A percentile compares a stretch with the other conserved stretches of the same genome.
phyloP scores from a whole-genome alignment of 2,329 filamentous ascomycete species.

The Penicillium sp. region DNA sequence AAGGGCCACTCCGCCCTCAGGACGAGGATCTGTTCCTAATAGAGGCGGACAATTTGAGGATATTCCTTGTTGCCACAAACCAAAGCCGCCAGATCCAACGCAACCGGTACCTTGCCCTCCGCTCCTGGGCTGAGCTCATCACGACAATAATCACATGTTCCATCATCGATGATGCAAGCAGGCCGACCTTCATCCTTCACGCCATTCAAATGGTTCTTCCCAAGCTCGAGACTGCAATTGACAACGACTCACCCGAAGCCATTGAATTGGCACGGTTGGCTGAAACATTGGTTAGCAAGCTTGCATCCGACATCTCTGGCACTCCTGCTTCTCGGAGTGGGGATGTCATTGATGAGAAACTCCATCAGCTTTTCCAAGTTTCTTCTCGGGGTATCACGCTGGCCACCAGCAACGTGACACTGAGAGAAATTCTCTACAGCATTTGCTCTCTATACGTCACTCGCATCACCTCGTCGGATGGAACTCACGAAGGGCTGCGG shows the following conservation, averaged over 20 bases:
- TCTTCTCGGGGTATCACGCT: constrained; percentile 74
- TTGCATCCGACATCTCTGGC: constrained; percentile 34
- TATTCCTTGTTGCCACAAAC: constrained; percentile 41
- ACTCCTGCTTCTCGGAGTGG: constrained; percentile 47
- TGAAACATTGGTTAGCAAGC: constrained; percentile 55
- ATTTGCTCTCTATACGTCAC: constrained; percentile 83
- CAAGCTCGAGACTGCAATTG: constrained; percentile 72
- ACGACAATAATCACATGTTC: constrained; percentile 78
- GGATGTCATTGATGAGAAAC: constrained; percentile 77
- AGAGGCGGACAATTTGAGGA: constrained; percentile 37
- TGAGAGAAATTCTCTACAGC: constrained; percentile 83
- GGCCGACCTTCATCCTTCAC: constrained; percentile 75
- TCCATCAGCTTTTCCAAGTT: constrained; percentile 86
- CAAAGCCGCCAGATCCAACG: constrained; percentile 34
- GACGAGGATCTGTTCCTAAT: constrained; percentile 40
- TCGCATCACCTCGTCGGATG: constrained; percentile 52
- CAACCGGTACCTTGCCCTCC: constrained; percentile 62
- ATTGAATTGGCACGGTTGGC: constrained; percentile 71
- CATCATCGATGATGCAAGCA: constrained; percentile 67
- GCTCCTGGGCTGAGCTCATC: constrained; percentile 77
- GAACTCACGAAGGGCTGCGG: constrained; percentile 46
- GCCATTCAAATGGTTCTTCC: constrained; percentile 82
- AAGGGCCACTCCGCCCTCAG: constrained; percentile 43
- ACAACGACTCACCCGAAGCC: constrained; percentile 64
- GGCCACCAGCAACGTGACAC: constrained; percentile 61